Evolutionary conservation across 2,329 filamentous ascomycete species (phyloP).

Genomic region (Graphilbum fragrans): DNA sequence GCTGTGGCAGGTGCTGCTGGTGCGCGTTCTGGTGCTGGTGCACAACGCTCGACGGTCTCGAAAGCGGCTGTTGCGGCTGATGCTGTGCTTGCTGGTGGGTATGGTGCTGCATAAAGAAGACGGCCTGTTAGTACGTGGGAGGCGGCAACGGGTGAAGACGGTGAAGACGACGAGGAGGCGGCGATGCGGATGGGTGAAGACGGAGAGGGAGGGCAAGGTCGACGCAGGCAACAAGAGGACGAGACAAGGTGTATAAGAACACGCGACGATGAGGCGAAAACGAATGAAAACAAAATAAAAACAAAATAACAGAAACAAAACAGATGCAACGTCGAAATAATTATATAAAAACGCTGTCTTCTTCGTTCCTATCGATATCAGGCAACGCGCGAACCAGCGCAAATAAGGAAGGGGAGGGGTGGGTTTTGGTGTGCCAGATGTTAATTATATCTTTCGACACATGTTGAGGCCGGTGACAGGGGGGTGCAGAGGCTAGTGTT

Average conservation of each 20-base stretch:
- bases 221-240: neutral
- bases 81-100: conserved; percentile 63
- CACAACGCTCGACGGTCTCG: conserved; percentile 60
- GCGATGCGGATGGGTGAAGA: neutral
- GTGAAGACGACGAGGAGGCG: conserved; percentile 1
- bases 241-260: neutral
- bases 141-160: neutral
- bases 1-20: conserved; percentile 42
- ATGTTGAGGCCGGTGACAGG: conserved; percentile 2
- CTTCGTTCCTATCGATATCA: too few relatives aligned
- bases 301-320: too few relatives aligned
- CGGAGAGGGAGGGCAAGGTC: neutral
- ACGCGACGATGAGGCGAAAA: too few relatives aligned
- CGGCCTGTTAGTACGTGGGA: conserved; percentile 19
- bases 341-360: too few relatives aligned
- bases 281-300: neutral
- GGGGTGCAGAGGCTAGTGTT: conserved; percentile 6
- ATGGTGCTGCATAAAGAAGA: conserved; percentile 61
- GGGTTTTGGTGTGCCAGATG: conserved; percentile 4
- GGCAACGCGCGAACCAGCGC: neutral
- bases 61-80: conserved; percentile 52
- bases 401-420: conserved; percentile 3
- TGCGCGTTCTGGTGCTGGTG: conserved; percentile 57
- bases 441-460: conserved; percentile 10
- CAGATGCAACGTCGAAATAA: too few relatives aligned